Conservation (phyloP, 768 basidiomycete species). For the Leucosporidium creatinivorum region DNA sequence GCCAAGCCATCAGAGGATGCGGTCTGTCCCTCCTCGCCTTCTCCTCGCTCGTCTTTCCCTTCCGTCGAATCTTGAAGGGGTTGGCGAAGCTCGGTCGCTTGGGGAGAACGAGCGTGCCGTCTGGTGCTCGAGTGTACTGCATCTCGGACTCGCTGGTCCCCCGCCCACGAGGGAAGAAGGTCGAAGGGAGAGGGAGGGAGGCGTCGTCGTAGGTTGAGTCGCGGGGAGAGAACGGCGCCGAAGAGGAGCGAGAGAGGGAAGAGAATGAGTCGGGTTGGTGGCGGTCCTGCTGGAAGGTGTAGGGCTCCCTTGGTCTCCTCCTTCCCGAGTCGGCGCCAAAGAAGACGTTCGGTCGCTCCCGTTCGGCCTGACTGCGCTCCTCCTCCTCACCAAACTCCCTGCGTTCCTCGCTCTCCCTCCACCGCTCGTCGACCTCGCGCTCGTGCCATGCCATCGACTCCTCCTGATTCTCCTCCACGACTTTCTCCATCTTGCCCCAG, state of each 20-base stretch:
- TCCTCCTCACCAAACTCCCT: background rate
- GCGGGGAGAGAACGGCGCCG: background rate
- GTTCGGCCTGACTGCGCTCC: background rate
- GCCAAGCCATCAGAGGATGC: constrained; percentile 25
- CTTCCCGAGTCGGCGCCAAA: background rate
- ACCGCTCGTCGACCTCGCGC: background rate
- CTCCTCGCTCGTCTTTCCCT: constrained; percentile 13
- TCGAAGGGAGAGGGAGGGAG: background rate
- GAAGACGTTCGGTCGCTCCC: background rate
- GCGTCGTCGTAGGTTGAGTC: background rate
- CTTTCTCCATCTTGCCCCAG: constrained; percentile 20
- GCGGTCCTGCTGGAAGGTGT: background rate
- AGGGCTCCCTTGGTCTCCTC: background rate
- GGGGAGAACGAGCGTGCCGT: constrained; percentile 1
- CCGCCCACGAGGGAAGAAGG: background rate
- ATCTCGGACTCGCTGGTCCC: background rate
- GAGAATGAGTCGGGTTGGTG: background rate
- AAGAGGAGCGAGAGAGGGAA: background rate
- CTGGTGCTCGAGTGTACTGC: background rate
- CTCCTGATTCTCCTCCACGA: constrained; percentile 16
- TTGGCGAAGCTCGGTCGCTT: constrained; percentile 19
- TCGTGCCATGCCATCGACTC: background rate
- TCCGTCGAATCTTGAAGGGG: constrained; percentile 22
- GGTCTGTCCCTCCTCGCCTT: constrained; percentile 9
- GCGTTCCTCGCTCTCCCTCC: background rate